Evolutionary conservation across 352 stramenopile genomes (phyloP).

Genomic region (Phytophthora meadii): DNA sequence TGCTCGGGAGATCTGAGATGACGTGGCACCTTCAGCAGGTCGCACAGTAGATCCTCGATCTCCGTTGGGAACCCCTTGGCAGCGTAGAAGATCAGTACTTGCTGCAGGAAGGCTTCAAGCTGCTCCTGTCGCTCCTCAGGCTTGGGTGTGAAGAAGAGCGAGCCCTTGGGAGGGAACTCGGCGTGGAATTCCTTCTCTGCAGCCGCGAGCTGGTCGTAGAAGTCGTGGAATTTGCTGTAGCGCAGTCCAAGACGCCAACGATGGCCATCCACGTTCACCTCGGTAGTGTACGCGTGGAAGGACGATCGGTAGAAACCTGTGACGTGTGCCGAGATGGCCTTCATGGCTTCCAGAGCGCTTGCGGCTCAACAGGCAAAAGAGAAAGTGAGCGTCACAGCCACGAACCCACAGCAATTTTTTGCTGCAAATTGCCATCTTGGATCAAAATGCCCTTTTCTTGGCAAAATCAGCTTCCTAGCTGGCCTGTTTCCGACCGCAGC

Average conservation of each 20-base stretch:
- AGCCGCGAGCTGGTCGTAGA: constrained; percentile 58
- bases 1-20: constrained; percentile 38
- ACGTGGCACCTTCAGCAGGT: constrained; percentile 62
- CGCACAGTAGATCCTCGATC: constrained; percentile 53
- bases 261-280: constrained; percentile 50
- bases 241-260: constrained; percentile 58
- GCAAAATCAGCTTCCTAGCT: constrained; percentile 26
- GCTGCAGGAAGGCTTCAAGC: constrained; percentile 70
- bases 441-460: constrained; percentile 17
- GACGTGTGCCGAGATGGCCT: constrained; percentile 48
- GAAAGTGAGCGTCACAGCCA: constrained; percentile 17
- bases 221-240: constrained; percentile 73
- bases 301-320: constrained; percentile 53
- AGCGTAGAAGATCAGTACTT: constrained; percentile 50
- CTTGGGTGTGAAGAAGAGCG: constrained; percentile 70
- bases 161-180: constrained; percentile 69
- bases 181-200: constrained; percentile 53
- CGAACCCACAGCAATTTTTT: constrained; percentile 22
- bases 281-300: constrained; percentile 67
- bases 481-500: constrained; percentile 5
- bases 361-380: constrained; percentile 17
- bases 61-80: constrained; percentile 33
- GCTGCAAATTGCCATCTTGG: constrained; percentile 8
- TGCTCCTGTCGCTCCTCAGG: constrained; percentile 63
- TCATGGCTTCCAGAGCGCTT: constrained; percentile 25